Base-by-base conservation (phyloP, 208 protist species). In the Novymonas esmeraldas region DNA sequence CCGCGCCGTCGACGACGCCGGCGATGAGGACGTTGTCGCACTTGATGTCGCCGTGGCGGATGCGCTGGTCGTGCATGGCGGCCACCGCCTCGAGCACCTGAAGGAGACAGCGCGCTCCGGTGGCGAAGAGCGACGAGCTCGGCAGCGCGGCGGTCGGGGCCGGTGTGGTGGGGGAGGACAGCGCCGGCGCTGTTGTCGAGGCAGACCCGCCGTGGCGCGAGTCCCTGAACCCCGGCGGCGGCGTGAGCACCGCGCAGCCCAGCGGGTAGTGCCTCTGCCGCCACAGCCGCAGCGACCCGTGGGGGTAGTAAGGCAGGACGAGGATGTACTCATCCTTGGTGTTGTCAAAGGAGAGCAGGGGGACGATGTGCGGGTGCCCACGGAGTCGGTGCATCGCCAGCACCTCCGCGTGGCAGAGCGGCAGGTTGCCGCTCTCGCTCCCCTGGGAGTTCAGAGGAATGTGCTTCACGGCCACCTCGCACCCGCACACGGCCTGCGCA, bases 21-120 rank as follows among this genome's bases (percentile, higher is more conserved):
- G 84, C 70, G 48, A 94, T 79, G 54, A 95, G 82, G 18, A 95
- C 58, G 65, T 95, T 95, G 62, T 83, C 82, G 4, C 79, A 82
- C 44, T 95, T 95, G 57, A 95, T 60, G 69, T 95, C 89, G 45
- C 80, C 82, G 68, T 95, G 90, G 20, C 86, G 85, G 41, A 95
- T 86, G 65, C 68, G 24, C 14, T 68, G 72, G 33, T 64, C 57
- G 63, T 95, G 89, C 75, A 89, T 82, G 26, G 66, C 75, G 50
- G 63, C 73, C 13, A 95, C 82, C 1, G 84, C 82, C 58, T 85
- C 73, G 28, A 95, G 75, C 33, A 93, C 72, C 68, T 93, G 89
- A 34, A 79, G 68, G 46, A 95, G 82, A 24, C 87, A 71, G 33
- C 80, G 78, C 7, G 78, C 81, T 55, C 85, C 89, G 11, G 82